phyloP scores from a whole-genome alignment of 1,284 basidiomycete species.

The Sanghuangporus weigelae region DNA sequence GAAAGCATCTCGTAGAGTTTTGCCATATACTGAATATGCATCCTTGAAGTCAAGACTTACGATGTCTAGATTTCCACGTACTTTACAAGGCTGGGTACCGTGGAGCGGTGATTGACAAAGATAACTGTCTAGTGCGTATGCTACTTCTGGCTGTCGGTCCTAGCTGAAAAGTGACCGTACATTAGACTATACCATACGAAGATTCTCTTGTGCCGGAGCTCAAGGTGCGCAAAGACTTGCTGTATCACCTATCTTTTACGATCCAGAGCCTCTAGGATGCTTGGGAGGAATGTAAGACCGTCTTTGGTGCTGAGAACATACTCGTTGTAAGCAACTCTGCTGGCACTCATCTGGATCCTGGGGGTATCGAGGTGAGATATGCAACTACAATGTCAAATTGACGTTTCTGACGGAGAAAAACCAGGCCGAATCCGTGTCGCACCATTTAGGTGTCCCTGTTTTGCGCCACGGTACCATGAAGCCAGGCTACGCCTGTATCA shows the following conservation, averaged over 20 bases:
- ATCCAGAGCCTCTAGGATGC: slow-evolving; percentile 43
- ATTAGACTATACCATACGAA: slow-evolving; percentile 69
- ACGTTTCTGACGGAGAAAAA: slow-evolving; percentile 3
- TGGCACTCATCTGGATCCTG: slow-evolving; percentile 76
- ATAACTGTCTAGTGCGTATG: slow-evolving; percentile 83
- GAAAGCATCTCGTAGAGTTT: slow-evolving; percentile 3
- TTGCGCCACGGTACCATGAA: slow-evolving; percentile 75
- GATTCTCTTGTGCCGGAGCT: slow-evolving; percentile 74
- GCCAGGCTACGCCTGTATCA: slow-evolving; percentile 72
- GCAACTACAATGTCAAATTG: background rate
- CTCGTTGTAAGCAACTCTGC: slow-evolving; percentile 94
- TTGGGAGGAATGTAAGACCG: slow-evolving; percentile 69
- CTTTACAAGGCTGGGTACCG: slow-evolving; percentile 76
- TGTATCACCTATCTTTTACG: background rate
- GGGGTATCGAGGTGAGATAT: slow-evolving; percentile 65
- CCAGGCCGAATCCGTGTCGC: slow-evolving; percentile 81
- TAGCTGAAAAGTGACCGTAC: background rate
- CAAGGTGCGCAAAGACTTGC: slow-evolving; percentile 36
- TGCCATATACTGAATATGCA: slow-evolving; percentile 10
- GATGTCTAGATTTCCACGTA: slow-evolving; percentile 80
- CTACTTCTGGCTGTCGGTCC: background rate
- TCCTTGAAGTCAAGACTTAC: slow-evolving; percentile 65
- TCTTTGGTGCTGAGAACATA: slow-evolving; percentile 77
- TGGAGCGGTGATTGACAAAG: slow-evolving; percentile 93
- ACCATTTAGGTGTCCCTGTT: slow-evolving; percentile 77